phyloP scores from a whole-genome alignment of 345 rosid genomes.

The Aquilaria malaccensis region DNA sequence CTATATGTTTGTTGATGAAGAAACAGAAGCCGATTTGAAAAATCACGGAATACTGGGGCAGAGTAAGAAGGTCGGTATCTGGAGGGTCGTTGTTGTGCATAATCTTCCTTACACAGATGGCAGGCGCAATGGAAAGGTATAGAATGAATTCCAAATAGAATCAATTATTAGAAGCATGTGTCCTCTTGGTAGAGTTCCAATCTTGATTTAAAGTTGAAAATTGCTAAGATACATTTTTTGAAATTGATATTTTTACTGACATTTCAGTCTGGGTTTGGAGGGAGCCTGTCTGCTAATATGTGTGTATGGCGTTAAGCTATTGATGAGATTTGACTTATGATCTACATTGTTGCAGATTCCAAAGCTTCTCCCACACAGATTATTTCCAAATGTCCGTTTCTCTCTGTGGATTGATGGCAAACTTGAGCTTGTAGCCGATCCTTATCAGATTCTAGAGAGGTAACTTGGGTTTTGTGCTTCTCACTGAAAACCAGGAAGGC shows the following conservation, averaged over 20 bases:
- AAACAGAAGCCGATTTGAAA: slow-evolving; percentile 79
- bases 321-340: slow-evolving; percentile 15
- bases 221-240: not conserved
- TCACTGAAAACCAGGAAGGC: slow-evolving; percentile 1
- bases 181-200: not conserved
- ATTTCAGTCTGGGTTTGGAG: not conserved
- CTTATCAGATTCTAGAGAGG: slow-evolving; percentile 98
- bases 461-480: slow-evolving; percentile 15
- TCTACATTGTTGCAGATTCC: slow-evolving; percentile 43
- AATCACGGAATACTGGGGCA: slow-evolving; percentile 42
- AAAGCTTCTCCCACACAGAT: slow-evolving; percentile 72
- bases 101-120: slow-evolving; percentile 87
- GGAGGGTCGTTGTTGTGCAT: slow-evolving; percentile 85
- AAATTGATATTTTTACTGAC: not conserved
- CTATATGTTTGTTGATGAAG: slow-evolving; percentile 94
- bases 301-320: not conserved
- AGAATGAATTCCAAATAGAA: not conserved
- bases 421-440: slow-evolving; percentile 91
- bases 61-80: slow-evolving; percentile 63
- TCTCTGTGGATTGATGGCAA: slow-evolving; percentile 98
- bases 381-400: slow-evolving; percentile 90
- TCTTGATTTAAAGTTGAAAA: not conserved
- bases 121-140: slow-evolving; percentile 95
- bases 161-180: not conserved
- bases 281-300: not conserved